These are phyloP conservation scores for Erysimum cheiri DNA, from an alignment of 441 rosid genomes.

Conservation along the genomic window DNA sequence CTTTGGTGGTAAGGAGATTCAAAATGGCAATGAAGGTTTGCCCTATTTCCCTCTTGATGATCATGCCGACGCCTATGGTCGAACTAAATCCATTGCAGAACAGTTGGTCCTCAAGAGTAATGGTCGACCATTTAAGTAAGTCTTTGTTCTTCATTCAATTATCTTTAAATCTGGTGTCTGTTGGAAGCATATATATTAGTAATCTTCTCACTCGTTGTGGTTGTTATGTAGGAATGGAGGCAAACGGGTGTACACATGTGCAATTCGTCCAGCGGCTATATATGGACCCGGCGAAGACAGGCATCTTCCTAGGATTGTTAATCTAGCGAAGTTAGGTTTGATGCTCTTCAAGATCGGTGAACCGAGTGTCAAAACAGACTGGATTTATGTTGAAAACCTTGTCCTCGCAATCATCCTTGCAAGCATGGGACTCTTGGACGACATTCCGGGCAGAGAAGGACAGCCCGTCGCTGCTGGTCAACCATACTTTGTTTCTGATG, in stretches of 20 bases:
- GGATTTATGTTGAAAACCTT: conserved; percentile 91
- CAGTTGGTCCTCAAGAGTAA: conserved; percentile 84
- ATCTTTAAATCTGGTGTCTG: neutral
- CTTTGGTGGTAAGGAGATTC: conserved; percentile 88
- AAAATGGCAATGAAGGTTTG: conserved; percentile 75
- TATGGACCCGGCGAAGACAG: conserved; percentile 97
- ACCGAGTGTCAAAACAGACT: conserved; percentile 76
- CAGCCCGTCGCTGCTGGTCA: conserved; percentile 88
- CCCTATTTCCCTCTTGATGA: conserved; percentile 83
- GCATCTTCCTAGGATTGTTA: conserved; percentile 87
- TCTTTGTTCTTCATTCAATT: neutral
- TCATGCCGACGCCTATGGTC: conserved; percentile 80
- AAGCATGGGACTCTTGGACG: conserved; percentile 92
- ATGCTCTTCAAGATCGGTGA: conserved; percentile 71
- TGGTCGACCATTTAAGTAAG: conserved; percentile 78
- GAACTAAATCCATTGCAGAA: conserved; percentile 85
- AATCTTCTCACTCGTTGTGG: conserved; percentile 15
- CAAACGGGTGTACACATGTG: conserved; percentile 76
- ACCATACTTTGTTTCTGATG: conserved; percentile 92
- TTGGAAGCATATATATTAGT: neutral
- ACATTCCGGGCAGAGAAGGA: conserved; percentile 73
- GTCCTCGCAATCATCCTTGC: conserved; percentile 81
- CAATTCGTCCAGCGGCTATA: conserved; percentile 91
- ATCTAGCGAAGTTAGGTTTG: conserved; percentile 74
- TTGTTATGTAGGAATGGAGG: conserved; percentile 53